Percentiles rank a stretch among this genome's conserved stretches.
Evolutionary conservation across 306 rosid species (phyloP).

Genomic region (Boehmeria nivea): DNA sequence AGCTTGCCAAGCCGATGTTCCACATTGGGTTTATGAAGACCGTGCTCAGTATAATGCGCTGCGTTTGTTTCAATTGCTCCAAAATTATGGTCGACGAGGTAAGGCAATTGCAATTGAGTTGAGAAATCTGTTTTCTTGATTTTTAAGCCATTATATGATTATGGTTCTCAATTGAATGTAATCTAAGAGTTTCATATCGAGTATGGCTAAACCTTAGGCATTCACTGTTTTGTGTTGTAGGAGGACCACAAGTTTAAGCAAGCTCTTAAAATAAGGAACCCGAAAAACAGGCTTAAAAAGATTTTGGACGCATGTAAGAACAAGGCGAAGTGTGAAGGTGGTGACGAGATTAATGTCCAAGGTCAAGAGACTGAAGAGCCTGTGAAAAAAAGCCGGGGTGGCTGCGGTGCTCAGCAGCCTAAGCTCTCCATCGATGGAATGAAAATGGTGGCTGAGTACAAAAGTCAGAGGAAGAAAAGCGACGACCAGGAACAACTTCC

Average conservation of each 20-base stretch:
- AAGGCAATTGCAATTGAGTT: slow-evolving; percentile 4
- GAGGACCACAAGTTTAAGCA: slow-evolving; percentile 88
- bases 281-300: slow-evolving; percentile 69
- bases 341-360: slow-evolving; percentile 80
- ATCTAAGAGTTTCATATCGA: not conserved
- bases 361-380: slow-evolving; percentile 67
- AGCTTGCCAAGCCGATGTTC: slow-evolving; percentile 97
- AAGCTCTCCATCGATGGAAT: slow-evolving; percentile 87
- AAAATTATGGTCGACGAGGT: slow-evolving; percentile 90
- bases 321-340: slow-evolving; percentile 92
- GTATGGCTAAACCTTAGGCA: not conserved
- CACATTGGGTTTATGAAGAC: slow-evolving; percentile 93
- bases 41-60: slow-evolving; percentile 71
- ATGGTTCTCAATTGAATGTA: not conserved
- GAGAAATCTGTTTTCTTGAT: not conserved
- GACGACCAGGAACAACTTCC: slow-evolving; percentile 98
- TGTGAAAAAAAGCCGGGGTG: slow-evolving; percentile 82
- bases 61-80: slow-evolving; percentile 95
- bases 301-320: slow-evolving; percentile 91
- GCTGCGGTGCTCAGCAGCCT: slow-evolving; percentile 99
- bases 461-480: slow-evolving; percentile 82
- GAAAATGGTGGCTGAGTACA: slow-evolving; percentile 87
- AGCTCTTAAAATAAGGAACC: slow-evolving; percentile 77
- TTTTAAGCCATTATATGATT: not conserved
- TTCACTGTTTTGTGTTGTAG: slow-evolving; percentile 35